These are phyloP conservation scores for Fusarium stilboides DNA, from an alignment of 2,329 filamentous ascomycete genomes.

Conservation along the genomic window DNA sequence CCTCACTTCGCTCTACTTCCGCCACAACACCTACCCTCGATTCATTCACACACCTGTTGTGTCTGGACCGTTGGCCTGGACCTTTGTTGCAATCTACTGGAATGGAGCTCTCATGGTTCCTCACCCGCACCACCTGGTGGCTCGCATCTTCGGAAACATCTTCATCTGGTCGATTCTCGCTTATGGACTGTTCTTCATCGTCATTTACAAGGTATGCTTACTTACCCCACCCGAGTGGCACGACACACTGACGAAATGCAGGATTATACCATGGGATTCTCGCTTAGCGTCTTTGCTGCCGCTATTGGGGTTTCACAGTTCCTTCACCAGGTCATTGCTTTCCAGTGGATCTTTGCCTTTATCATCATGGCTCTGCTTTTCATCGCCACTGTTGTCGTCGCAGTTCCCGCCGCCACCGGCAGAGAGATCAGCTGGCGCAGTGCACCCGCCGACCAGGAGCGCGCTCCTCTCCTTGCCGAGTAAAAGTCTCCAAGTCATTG, in stretches of 20 bases:
- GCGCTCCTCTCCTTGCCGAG: conserved; percentile 73
- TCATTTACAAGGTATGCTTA: conserved; percentile 75
- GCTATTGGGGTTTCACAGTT: conserved; percentile 86
- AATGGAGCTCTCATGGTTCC: conserved; percentile 86
- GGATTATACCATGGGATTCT: conserved; percentile 85
- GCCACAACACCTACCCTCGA: conserved; percentile 78
- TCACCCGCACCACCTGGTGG: conserved; percentile 75
- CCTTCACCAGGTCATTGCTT: conserved; percentile 77
- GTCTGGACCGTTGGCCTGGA: conserved; percentile 85
- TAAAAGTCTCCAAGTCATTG: conserved; percentile 11
- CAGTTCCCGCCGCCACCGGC: conserved; percentile 75
- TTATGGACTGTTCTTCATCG: conserved; percentile 83
- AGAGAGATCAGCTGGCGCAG: conserved; percentile 66
- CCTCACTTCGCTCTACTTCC: conserved; percentile 83
- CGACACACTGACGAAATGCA: conserved; percentile 45
- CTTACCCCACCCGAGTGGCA: background rate
- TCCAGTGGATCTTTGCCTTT: conserved; percentile 96
- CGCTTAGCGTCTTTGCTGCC: conserved; percentile 79
- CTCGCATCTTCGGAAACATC: conserved; percentile 87
- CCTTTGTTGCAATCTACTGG: conserved; percentile 89
- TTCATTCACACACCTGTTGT: conserved; percentile 84
- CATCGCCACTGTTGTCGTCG: conserved; percentile 75
- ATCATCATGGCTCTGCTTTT: conserved; percentile 84
- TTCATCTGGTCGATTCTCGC: conserved; percentile 88
- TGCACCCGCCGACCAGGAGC: conserved; percentile 66